Evolutionary conservation across 2,329 filamentous ascomycete species (phyloP), one percentile per base, ranked within the genome.

Genomic region (Paecilomyces variotii): DNA sequence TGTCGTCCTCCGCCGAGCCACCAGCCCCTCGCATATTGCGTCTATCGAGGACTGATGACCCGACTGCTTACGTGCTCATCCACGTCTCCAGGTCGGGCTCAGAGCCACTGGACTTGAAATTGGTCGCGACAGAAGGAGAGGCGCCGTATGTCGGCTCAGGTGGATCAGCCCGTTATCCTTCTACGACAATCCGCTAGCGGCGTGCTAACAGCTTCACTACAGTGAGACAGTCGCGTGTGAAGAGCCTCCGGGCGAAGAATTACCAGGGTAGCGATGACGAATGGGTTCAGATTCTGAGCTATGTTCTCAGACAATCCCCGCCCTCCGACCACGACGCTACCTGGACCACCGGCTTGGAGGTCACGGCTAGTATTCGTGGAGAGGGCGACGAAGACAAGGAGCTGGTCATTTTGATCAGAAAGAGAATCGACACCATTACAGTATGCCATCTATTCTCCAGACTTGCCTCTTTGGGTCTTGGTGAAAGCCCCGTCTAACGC

Each of bases 51-150:
- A 79, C 78, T 50, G 77, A 78, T 58, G 67, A 72, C 24, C 63
- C 65, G 14, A 66, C 67, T 24, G 67, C 68, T 11, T 76, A 72
- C 63, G 73, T 85, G 25, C 74, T 87, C 14, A 66, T 85, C 32
- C 76, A 82, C 63, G 76, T 84, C 58, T 69, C 72, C 54, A 72
- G 61, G 24, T 61, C 67, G 11, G 68, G 71, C n/a, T 62, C 68
- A 57, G 60, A 70, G 60, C 62, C 71, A 2, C 72, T 86, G 9
- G 82, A 86, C 64, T 67, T 86, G 39, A 78, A 78, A 57, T 73
- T 87, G 28, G 73, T 80, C 10, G 84, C 80, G 26, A 86, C 83
- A 27, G 84, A 87, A 67, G 81, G 81, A 53, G 79, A 84, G 61
- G 74, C 72, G 57, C 78, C 83, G 11, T 87, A 82, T 68, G 73